Conservation (phyloP, 1,284 basidiomycete species). For the Polyporus tsugae region DNA sequence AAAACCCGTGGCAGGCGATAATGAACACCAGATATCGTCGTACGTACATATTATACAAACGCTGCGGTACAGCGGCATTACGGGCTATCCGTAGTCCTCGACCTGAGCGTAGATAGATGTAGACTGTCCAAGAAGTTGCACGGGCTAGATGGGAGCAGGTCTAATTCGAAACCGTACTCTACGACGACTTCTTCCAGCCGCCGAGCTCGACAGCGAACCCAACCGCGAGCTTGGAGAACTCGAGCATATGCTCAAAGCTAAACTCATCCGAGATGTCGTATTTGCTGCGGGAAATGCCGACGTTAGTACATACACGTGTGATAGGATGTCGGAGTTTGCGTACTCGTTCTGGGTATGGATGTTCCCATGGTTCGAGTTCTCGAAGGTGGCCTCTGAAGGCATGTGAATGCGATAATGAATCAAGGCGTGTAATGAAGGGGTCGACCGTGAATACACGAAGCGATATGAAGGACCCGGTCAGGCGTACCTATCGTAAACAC, state of each 20-base stretch:
- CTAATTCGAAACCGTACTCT: conserved; percentile 14
- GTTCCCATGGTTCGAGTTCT: conserved; percentile 75
- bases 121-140: conserved; percentile 16
- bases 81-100: conserved; percentile 20
- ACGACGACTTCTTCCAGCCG: conserved; percentile 50
- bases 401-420: conserved; percentile 31
- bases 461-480: conserved; percentile 17
- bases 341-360: conserved; percentile 88
- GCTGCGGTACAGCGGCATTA: conserved; percentile 31
- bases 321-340: conserved; percentile 41
- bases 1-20: conserved; percentile 28
- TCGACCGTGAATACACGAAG: conserved; percentile 28
- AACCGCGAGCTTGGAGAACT: conserved; percentile 91
- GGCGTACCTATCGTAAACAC: conserved; percentile 83
- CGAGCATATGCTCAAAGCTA: conserved; percentile 82
- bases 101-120: conserved; percentile 8
- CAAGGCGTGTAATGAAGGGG: conserved; percentile 22
- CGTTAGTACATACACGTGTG: conserved; percentile 18
- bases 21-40: conserved; percentile 32
- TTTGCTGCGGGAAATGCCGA: conserved; percentile 55
- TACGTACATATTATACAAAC: conserved; percentile 34
- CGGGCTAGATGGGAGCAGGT: conserved; percentile 10
- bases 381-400: conserved; percentile 70
- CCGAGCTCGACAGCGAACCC: conserved; percentile 87
- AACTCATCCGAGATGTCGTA: conserved; percentile 90